Conservation (phyloP, 2,329 filamentous ascomycete species). For the Penicillium vulpinum region DNA sequence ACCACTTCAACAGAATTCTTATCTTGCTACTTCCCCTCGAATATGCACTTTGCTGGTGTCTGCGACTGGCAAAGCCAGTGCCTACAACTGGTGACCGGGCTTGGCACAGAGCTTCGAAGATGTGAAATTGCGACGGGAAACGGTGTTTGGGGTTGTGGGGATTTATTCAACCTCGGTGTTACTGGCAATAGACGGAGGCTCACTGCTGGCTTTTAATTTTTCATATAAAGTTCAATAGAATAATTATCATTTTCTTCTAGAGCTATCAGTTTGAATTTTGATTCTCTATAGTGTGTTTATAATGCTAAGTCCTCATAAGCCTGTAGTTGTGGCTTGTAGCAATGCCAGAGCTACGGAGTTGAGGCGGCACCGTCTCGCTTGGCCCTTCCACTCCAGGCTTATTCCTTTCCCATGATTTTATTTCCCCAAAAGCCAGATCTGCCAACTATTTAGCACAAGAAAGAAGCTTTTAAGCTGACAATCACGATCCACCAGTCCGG, state of each 20-base stretch:
- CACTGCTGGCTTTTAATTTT: not conserved
- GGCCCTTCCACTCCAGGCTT: not conserved
- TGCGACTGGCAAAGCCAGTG: constrained; percentile 53
- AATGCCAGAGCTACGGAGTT: too few relatives aligned
- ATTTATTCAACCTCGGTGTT: not conserved
- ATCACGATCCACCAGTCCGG: not conserved
- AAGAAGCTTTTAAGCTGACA: not conserved
- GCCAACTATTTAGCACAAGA: not conserved
- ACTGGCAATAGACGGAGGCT: not conserved
- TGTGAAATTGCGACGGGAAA: not conserved
- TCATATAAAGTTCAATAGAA: not conserved
- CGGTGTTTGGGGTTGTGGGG: too few relatives aligned
- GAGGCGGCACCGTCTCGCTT: too few relatives aligned
- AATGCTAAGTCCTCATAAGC: not conserved
- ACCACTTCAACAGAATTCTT: constrained; percentile 52
- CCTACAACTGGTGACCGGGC: not conserved
- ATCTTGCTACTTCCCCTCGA: constrained; percentile 54
- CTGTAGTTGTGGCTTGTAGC: not conserved
- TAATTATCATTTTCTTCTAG: not conserved
- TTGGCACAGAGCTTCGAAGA: not conserved
- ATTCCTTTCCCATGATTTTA: not conserved
- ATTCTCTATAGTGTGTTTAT: not conserved
- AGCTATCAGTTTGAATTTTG: not conserved
- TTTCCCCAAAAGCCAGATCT: not conserved
- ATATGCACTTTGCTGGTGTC: constrained; percentile 50